A percentile compares a stretch with the other conserved stretches of the same genome.
Conservation (phyloP, 768 basidiomycete genomes). For the Kwoniella botswanensis region DNA sequence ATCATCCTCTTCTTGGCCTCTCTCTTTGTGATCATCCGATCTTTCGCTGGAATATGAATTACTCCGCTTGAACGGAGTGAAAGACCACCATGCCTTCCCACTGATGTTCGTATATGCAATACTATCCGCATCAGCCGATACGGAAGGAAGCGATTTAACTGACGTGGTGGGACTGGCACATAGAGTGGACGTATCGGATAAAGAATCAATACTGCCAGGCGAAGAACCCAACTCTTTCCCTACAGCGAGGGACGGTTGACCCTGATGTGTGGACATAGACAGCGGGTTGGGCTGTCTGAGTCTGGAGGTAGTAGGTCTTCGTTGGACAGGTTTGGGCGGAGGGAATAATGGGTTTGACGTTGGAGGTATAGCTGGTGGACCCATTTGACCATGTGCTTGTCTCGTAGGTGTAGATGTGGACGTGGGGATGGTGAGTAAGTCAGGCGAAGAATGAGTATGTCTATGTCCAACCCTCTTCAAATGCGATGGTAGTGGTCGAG, state of each 20-base stretch:
- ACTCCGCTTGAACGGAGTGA: constrained; percentile 2
- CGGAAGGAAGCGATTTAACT: constrained; percentile 16
- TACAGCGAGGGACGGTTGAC: not conserved
- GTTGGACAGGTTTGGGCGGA: constrained; percentile 25
- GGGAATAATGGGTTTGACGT: constrained; percentile 18
- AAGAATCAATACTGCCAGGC: constrained; percentile 14
- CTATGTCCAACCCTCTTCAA: constrained; percentile 18
- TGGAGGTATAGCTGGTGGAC: constrained; percentile 13
- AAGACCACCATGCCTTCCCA: constrained; percentile 9
- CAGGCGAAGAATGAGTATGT: constrained; percentile 33
- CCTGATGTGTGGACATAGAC: constrained; percentile 25
- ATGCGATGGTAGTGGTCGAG: constrained; percentile 22
- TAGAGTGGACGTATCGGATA: constrained; percentile 13
- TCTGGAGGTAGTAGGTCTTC: constrained; percentile 32
- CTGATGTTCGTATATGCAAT: not conserved
- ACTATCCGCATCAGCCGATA: constrained; percentile 5
- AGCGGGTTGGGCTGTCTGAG: constrained; percentile 32
- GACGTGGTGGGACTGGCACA: constrained; percentile 21
- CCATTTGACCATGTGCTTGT: constrained; percentile 4
- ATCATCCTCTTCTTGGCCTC: not conserved
- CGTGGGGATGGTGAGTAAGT: constrained; percentile 15
- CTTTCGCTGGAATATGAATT: constrained; percentile 5
- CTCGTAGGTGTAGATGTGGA: not conserved
- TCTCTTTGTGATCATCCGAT: not conserved
- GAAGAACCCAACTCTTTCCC: constrained; percentile 16